Base-by-base conservation (phyloP, 495 filamentous ascomycete genomes). In the Tetracladium setigerum region DNA sequence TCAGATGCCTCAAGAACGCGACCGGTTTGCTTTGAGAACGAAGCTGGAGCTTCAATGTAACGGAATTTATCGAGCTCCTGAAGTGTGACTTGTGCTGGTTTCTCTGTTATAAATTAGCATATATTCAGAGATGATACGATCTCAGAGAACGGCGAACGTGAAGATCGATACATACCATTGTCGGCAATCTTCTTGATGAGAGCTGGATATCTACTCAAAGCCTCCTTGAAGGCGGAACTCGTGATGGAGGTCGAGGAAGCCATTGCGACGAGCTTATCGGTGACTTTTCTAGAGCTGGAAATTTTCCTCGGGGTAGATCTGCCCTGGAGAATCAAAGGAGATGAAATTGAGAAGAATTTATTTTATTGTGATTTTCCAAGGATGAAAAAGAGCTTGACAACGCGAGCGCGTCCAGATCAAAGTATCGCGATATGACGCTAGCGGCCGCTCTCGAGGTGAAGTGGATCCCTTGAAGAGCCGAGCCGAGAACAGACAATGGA, bases 51-150 rank as follows among this genome's bases (percentile, higher is more conserved):
- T 39, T 65, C 60, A n/a, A 54, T 52, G 42, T 75, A 76, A 36
- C 73, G 64, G 47, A 69, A 74, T 16, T 63, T 46, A 46, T 77
- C 74, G 41, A 77, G 62, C 30, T 70, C 63, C 19, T 62, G 55
- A 16, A 78, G 65, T 10, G 67, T 67, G 42, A 42, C 12, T 5
- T 10, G 2, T 32, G 44, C 55, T 13, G 49, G 38, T 16, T 54
- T 54, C 37, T 50, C 55, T 57, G 44, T 47, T 24, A 24, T 14
- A 9, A 12, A 36, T 53, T 37, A 38, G 38, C 11, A 18, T 41
- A 11, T 38, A 19, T 27, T 41, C 15, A 3, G 10, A 34, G 46
- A 45, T 38, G 2, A 37, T 18, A n/a, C n/a, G n/a, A n/a, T n/a
- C n/a, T n/a, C n/a, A n/a, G n/a, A n/a, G n/a, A n/a, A n/a, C n/a